These are phyloP conservation scores for Aurantiochytrium sp. DNA, from an alignment of 108 stramenopile species.

Conservation along the genomic window DNA sequence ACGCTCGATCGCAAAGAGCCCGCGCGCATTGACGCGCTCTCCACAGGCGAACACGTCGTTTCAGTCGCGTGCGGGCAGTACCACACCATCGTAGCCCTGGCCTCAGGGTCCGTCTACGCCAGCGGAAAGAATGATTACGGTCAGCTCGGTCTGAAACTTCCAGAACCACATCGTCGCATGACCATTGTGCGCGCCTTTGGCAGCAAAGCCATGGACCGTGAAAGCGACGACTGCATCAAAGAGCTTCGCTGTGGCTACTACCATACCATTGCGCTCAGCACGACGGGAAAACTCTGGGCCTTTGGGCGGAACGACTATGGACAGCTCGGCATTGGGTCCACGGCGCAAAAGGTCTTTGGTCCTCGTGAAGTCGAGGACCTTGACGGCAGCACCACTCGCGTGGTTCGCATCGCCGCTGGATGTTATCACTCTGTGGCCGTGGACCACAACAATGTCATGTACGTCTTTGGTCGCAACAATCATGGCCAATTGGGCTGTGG, in stretches of 20 bases:
- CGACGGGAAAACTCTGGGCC: constrained; percentile 69
- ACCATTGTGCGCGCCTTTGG: background rate
- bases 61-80: constrained; percentile 52
- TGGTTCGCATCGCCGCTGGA: constrained; percentile 33
- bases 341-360: background rate
- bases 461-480: constrained; percentile 51
- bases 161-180: constrained; percentile 20
- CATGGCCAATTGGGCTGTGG: constrained; percentile 55
- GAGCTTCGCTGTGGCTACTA: constrained; percentile 64
- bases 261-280: constrained; percentile 78
- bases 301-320: constrained; percentile 87
- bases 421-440: constrained; percentile 46
- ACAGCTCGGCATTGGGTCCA: constrained; percentile 76
- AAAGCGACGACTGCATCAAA: background rate
- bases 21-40: background rate
- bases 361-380: constrained; percentile 23
- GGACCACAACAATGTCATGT: constrained; percentile 43
- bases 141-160: constrained; percentile 42
- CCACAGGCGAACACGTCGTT: background rate
- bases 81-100: constrained; percentile 39
- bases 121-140: constrained; percentile 60
- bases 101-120: constrained; percentile 29
- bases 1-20: constrained; percentile 39
- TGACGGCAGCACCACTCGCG: background rate
- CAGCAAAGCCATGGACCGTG: constrained; percentile 8